phyloP scores from a whole-genome alignment of 805 yeast genomes.

The Kodamaea jinghongensis region DNA sequence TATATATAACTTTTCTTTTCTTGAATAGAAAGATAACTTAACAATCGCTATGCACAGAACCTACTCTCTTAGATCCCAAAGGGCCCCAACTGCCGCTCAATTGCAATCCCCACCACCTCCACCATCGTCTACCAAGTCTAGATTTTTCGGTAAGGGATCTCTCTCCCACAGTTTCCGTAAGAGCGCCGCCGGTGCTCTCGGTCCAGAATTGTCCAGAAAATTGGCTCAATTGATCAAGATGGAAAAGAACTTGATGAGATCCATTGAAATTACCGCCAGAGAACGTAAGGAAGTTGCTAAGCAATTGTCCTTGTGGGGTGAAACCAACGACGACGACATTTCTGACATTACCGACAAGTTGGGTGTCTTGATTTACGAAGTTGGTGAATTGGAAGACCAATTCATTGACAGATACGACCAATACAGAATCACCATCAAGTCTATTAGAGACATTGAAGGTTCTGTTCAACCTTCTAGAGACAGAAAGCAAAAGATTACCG shows the following conservation, averaged over 20 bases:
- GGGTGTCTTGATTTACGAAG: conserved; percentile 92
- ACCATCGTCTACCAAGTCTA: conserved; percentile 66
- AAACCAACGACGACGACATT: conserved; percentile 94
- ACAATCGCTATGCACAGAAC: conserved; percentile 68
- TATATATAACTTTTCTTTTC: conserved; percentile 7
- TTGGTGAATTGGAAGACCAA: conserved; percentile 97
- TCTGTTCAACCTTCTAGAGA: conserved; percentile 98
- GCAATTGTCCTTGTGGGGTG: conserved; percentile 97
- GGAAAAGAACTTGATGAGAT: conserved; percentile 94
- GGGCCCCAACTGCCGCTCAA: conserved; percentile 83
- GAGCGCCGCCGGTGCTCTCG: conserved; percentile 84
- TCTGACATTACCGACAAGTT: conserved; percentile 95
- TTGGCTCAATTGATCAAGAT: conserved; percentile 89
- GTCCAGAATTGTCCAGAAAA: conserved; percentile 93
- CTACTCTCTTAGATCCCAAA: conserved; percentile 70
- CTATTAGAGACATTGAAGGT: conserved; percentile 94
- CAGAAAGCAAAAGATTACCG: conserved; percentile 95
- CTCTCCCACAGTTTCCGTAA: conserved; percentile 71
- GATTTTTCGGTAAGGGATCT: conserved; percentile 73
- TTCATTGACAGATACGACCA: conserved; percentile 98
- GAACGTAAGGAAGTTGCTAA: conserved; percentile 96
- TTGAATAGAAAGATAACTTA: not conserved
- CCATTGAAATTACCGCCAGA: conserved; percentile 86
- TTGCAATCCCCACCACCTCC: conserved; percentile 80
- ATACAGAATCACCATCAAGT: conserved; percentile 92